A percentile compares a stretch with the other conserved stretches of the same genome.
Conservation (phyloP, 768 basidiomycete genomes). For the Boletus patriciae region DNA sequence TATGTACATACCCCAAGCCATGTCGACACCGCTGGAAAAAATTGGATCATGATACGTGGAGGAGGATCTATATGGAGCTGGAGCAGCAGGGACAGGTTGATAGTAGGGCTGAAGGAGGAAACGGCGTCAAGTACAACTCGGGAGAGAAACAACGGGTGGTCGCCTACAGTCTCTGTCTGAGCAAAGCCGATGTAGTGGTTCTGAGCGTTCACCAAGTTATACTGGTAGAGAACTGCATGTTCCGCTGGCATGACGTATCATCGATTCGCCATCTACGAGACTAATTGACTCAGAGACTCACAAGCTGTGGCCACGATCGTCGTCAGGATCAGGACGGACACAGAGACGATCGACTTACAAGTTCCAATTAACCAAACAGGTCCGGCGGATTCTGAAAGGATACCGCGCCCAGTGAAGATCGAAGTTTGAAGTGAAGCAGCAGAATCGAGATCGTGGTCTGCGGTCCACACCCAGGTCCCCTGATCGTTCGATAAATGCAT, state of each 20-base stretch:
- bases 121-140: neutral
- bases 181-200: slow-evolving; percentile 52
- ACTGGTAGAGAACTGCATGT: slow-evolving; percentile 50
- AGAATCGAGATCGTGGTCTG: slow-evolving; percentile 64
- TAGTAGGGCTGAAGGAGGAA: slow-evolving; percentile 42
- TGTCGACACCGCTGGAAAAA: slow-evolving; percentile 12
- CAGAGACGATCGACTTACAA: slow-evolving; percentile 14
- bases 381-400: slow-evolving; percentile 69
- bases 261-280: neutral
- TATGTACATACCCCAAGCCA: slow-evolving; percentile 18
- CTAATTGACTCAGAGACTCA: slow-evolving; percentile 1
- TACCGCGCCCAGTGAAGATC: slow-evolving; percentile 66
- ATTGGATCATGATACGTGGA: slow-evolving; percentile 41
- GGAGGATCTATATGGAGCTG: slow-evolving; percentile 41
- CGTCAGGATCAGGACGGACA: neutral
- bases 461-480: slow-evolving; percentile 80
- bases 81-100: slow-evolving; percentile 45
- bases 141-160: neutral
- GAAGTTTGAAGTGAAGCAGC: slow-evolving; percentile 52
- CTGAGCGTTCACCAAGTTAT: slow-evolving; percentile 42
- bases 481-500: slow-evolving; percentile 21
- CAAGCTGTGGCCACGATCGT: slow-evolving; percentile 13
- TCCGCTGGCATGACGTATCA: slow-evolving; percentile 34
- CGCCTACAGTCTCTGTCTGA: slow-evolving; percentile 50
- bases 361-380: slow-evolving; percentile 85